Base-by-base conservation (phyloP, 2,329 filamentous ascomycete genomes). In the Zymoseptoria crescenta region DNA sequence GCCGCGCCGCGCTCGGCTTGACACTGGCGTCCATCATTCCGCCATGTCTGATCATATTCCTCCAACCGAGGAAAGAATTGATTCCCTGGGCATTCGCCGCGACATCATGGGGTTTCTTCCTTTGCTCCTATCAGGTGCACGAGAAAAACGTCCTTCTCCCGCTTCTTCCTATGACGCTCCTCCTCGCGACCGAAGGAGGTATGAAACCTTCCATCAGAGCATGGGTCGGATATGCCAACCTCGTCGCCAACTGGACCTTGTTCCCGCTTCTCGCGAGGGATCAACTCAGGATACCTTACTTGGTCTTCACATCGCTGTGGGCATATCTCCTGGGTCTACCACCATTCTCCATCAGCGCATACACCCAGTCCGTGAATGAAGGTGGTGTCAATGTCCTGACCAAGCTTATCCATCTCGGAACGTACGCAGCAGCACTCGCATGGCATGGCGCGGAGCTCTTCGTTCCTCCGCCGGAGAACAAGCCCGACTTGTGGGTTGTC, bases 101-200 rank as follows among this genome's bases (percentile, higher is more conserved):
- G 1, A 91, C 89, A 0, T 89, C 92, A 1, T 99, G 94, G 94
- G 93, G 88, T 0, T 99, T 99, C 79, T 99, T 97, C 73, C 80
- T 99, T 16, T 97, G 95, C 77, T 95, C 91, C 68, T 99, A 96
- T 73, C 94, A 99, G 72, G 95, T 99, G 0, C 94, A 99, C 69
- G 94, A 99, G 77, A 99, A 99, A 81, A 96, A 92, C 65, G 91
- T 96, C 0, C 80, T 99, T 4, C 82, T 99, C 2, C 95, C 94
- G 0, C 79, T 99, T 52, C 83, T 97, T 72, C 94, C 94, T 0
- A 96, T 95, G 89, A 97, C 92, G 0, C 76, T 96, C 6, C 80
- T 97, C 4, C 80, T 99, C 48, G 88, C 89, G 16, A 86, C 88
- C 16, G 84, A 87, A 62, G 83, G 89, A 54, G 93, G 93, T 0